Conservation (phyloP, 1,284 basidiomycete species). For the Coniophora puteana region DNA sequence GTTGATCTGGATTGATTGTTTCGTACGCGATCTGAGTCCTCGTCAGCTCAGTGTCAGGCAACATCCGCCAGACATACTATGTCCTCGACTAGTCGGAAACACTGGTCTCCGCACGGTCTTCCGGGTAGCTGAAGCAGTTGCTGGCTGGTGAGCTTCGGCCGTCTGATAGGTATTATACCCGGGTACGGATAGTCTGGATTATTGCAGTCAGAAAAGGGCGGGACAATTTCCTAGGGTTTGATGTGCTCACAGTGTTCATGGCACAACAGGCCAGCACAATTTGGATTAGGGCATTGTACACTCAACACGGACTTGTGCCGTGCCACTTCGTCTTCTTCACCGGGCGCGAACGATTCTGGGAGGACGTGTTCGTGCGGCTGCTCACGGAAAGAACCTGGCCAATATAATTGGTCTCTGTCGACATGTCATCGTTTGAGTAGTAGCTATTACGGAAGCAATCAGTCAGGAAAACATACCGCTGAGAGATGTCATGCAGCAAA, state of each 20-base stretch:
- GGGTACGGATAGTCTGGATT: background rate
- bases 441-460: no score
- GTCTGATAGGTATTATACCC: conserved; percentile 11
- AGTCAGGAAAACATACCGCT: conserved; percentile 34
- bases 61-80: no score
- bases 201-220: background rate
- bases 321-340: conserved; percentile 19
- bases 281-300: conserved; percentile 55
- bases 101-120: no score
- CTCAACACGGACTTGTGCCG: conserved; percentile 32
- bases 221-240: background rate
- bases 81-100: no score
- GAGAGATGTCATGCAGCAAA: conserved; percentile 28
- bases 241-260: no score
- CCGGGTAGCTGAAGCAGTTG: no score
- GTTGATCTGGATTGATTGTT: no score
- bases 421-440: no score
- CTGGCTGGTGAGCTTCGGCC: background rate
- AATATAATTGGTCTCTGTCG: conserved; percentile 23
- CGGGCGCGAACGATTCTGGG: conserved; percentile 15
- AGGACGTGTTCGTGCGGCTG: conserved; percentile 8
- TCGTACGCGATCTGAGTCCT: no score
- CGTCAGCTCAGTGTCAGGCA: no score
- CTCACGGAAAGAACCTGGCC: conserved; percentile 18
- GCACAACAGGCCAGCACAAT: no score